Percentiles rank a stretch among this genome's conserved stretches.
phyloP scores from a whole-genome alignment of 345 rosid genomes.

The Luvunga scandens region DNA sequence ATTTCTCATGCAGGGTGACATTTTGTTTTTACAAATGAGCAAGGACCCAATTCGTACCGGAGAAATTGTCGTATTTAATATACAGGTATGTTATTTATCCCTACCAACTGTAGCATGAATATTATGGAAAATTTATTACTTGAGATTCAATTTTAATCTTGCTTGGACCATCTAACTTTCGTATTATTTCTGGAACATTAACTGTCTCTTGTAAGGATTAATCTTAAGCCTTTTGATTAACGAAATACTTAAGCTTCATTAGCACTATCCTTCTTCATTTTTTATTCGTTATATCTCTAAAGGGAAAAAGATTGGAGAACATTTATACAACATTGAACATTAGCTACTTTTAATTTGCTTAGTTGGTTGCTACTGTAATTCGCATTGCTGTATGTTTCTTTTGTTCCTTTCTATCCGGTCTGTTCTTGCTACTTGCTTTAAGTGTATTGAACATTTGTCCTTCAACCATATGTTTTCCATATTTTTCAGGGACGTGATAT shows the following conservation, averaged over 20 bases:
- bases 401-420: neutral
- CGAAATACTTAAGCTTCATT: neutral
- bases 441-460: neutral
- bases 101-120: too few relatives aligned
- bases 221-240: neutral
- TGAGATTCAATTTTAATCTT: neutral
- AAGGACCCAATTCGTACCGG: slow-evolving; percentile 71
- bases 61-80: slow-evolving; percentile 62
- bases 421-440: neutral
- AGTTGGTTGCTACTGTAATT: neutral
- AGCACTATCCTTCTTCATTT: neutral
- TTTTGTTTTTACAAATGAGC: slow-evolving; percentile 61
- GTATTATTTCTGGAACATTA: neutral
- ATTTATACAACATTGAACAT: neutral
- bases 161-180: neutral
- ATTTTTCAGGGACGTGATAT: slow-evolving; percentile 33
- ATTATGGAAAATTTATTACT: neutral
- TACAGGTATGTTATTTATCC: slow-evolving; percentile 38
- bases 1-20: slow-evolving; percentile 56
- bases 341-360: neutral
- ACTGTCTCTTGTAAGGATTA: neutral
- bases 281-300: too few relatives aligned
- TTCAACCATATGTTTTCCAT: neutral
- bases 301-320: neutral
- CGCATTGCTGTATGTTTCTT: neutral